Percentiles rank a stretch among this genome's conserved stretches.
phyloP scores from a whole-genome alignment of 371 early-diverging fungal genomes.

The Mortierella polycephala region DNA sequence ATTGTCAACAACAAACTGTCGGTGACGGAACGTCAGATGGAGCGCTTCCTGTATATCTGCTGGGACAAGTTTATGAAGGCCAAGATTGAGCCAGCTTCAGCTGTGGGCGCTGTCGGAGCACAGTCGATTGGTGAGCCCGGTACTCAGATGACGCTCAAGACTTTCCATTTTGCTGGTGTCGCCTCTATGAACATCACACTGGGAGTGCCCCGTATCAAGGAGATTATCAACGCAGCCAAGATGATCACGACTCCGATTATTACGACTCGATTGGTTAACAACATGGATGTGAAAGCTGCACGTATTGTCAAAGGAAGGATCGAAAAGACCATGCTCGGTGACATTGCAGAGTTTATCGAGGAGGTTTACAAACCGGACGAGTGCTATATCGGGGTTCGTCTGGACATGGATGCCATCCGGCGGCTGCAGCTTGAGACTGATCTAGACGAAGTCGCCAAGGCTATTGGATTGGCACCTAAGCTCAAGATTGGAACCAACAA shows the following conservation, averaged over 20 bases:
- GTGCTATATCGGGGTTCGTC: slow-evolving; percentile 79
- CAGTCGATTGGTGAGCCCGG: slow-evolving; percentile 99
- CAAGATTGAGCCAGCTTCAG: slow-evolving; percentile 89
- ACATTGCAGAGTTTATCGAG: slow-evolving; percentile 92
- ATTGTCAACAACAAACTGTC: slow-evolving; percentile 74
- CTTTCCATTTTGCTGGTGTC: slow-evolving; percentile 99
- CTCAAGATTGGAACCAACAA: slow-evolving; percentile 81
- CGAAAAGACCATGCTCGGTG: slow-evolving; percentile 90
- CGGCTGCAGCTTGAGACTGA: slow-evolving; percentile 82
- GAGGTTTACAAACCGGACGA: slow-evolving; percentile 83
- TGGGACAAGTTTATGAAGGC: slow-evolving; percentile 86
- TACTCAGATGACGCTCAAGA: slow-evolving; percentile 99
- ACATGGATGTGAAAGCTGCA: slow-evolving; percentile 71
- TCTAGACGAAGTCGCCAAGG: slow-evolving; percentile 76
- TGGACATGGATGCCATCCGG: slow-evolving; percentile 83
- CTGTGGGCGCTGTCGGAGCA: slow-evolving; percentile 97
- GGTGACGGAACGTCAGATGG: slow-evolving; percentile 81
- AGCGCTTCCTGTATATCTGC: slow-evolving; percentile 82
- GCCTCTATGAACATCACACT: slow-evolving; percentile 99
- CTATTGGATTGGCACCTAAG: slow-evolving; percentile 84
- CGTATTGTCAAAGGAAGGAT: slow-evolving; percentile 96
- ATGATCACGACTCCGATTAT: slow-evolving; percentile 97
- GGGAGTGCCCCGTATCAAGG: slow-evolving; percentile 99
- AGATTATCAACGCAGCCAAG: slow-evolving; percentile 95
- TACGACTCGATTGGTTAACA: slow-evolving; percentile 78